phyloP scores from a whole-genome alignment of 78 protist species.

The Speleostelium caveatum region DNA sequence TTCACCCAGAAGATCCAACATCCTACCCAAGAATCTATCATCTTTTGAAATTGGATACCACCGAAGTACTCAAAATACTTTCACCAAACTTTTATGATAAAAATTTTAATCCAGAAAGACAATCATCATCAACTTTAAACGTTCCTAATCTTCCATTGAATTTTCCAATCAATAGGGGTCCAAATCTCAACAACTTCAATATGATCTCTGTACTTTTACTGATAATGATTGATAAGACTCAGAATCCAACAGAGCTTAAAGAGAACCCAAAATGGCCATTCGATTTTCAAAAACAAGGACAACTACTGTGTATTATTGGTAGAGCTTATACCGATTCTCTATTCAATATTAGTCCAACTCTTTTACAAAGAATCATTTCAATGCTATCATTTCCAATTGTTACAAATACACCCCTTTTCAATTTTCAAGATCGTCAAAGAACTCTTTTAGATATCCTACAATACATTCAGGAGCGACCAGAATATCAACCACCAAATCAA shows the following conservation, averaged over 20 bases:
- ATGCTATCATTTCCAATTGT: conserved; percentile 23
- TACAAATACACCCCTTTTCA: conserved; percentile 22
- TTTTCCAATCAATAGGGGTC: conserved; percentile 17
- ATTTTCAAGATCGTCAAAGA: conserved; percentile 2
- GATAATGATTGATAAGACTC: conserved; percentile 52
- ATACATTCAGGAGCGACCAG: no score
- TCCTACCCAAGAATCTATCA: conserved; percentile 60
- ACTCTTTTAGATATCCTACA: not conserved
- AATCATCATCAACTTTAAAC: not conserved
- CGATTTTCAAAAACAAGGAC: conserved; percentile 60
- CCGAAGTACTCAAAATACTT: conserved; percentile 49
- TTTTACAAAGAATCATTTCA: conserved; percentile 39
- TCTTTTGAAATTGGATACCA: conserved; percentile 49
- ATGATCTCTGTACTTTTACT: conserved; percentile 61
- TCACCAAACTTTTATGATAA: conserved; percentile 44
- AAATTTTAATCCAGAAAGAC: not conserved
- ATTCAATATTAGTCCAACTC: not conserved
- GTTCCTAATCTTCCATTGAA: conserved; percentile 68
- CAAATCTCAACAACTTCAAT: conserved; percentile 20
- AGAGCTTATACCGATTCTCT: not conserved
- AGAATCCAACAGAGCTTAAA: conserved; percentile 25
- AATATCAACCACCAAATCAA: no score
- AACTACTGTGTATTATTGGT: conserved; percentile 23
- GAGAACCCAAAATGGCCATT: conserved; percentile 55
- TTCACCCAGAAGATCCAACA: conserved; percentile 76